phyloP scores from a whole-genome alignment of 2,329 filamentous ascomycete genomes.

The Epichloe hybrida region DNA sequence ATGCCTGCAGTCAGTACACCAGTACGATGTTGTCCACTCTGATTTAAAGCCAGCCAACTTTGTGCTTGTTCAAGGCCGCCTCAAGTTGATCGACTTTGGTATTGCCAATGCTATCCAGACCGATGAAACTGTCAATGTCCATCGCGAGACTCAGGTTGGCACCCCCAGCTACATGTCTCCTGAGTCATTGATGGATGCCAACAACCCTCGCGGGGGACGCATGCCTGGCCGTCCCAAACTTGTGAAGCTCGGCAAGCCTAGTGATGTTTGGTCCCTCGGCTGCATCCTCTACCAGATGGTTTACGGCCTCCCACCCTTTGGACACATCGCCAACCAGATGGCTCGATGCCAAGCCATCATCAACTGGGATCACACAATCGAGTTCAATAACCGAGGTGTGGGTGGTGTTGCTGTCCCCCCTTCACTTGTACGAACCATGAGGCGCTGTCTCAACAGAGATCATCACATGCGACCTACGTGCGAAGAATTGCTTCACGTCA shows the following conservation, averaged over 20 bases:
- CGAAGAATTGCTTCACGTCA: conserved; percentile 43
- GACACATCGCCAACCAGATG: conserved; percentile 78
- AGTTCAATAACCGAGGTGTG: conserved; percentile 56
- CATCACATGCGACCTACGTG: conserved; percentile 50
- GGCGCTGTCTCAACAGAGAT: conserved; percentile 48
- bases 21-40: conserved; percentile 85
- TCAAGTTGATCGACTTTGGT: conserved; percentile 97
- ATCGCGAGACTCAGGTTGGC: conserved; percentile 87
- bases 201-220: conserved; percentile 42
- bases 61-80: conserved; percentile 72
- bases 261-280: conserved; percentile 89
- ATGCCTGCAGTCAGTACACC: conserved; percentile 80
- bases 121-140: conserved; percentile 93
- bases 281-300: conserved; percentile 98
- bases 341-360: conserved; percentile 78
- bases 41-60: conserved; percentile 97
- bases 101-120: conserved; percentile 95
- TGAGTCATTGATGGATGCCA: conserved; percentile 81
- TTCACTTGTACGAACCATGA: conserved; percentile 47
- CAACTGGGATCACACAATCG: conserved; percentile 60
- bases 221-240: conserved; percentile 46
- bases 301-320: conserved; percentile 92
- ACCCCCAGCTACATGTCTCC: conserved; percentile 98
- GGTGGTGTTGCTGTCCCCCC: conserved; percentile 49
- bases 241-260: conserved; percentile 92